Conservation (phyloP, 2,329 filamentous ascomycete species). For the Leptographium galeiforme region DNA sequence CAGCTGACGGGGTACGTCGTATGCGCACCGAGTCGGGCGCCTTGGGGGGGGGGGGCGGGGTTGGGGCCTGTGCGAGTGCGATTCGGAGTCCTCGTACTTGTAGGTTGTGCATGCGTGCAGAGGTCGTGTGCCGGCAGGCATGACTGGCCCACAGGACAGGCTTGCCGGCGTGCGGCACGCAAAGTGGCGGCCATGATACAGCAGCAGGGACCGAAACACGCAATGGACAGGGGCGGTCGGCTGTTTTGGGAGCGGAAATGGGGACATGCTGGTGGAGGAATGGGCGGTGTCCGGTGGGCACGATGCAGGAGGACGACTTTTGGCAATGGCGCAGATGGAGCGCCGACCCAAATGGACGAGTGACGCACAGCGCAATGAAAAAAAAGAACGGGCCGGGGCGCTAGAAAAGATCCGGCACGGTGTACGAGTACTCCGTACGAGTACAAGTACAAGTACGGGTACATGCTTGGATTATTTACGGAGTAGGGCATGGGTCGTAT, state of each 20-base stretch:
- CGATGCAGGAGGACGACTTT: not conserved
- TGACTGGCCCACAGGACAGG: too few species aligned
- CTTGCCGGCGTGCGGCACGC: not conserved
- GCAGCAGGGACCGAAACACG: not conserved
- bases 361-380: not conserved
- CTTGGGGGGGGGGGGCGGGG: too few species aligned
- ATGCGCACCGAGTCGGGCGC: too few species aligned
- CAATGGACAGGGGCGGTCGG: not conserved
- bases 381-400: not conserved
- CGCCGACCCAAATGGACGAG: not conserved
- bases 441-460: not conserved
- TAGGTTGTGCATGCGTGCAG: too few species aligned
- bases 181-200: not conserved
- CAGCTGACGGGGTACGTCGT: too few species aligned
- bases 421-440: not conserved
- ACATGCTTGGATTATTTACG: not conserved
- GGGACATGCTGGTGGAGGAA: not conserved
- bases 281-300: not conserved
- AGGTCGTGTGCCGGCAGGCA: too few species aligned
- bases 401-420: not conserved
- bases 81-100: too few species aligned
- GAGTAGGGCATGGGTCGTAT: too few species aligned
- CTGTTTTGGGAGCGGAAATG: not conserved
- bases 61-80: too few species aligned
- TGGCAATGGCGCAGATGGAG: not conserved